These are phyloP conservation scores for Theobroma cacao DNA, from an alignment of 345 rosid species.

Conservation along the genomic window DNA sequence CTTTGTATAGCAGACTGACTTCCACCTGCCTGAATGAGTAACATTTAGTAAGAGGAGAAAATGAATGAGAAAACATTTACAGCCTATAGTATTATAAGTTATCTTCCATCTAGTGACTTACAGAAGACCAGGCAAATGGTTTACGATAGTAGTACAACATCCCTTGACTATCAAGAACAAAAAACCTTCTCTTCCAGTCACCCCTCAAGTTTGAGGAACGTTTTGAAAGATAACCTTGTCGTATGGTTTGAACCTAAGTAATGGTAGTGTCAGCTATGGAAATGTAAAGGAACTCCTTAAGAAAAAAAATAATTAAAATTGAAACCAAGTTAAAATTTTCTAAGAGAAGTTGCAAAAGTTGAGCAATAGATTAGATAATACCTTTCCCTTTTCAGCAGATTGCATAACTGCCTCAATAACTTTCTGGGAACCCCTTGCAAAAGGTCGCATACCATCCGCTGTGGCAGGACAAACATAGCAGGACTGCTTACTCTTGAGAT, in stretches of 20 bases:
- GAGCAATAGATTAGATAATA: constrained; percentile 18
- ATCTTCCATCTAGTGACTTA: constrained; percentile 34
- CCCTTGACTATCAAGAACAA: constrained; percentile 82
- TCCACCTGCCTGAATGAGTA: constrained; percentile 48
- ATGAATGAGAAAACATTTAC: constrained; percentile 7
- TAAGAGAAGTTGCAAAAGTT: neutral
- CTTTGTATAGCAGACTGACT: constrained; percentile 51
- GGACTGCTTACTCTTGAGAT: constrained; percentile 44
- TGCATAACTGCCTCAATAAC: constrained; percentile 79
- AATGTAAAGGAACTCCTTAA: neutral
- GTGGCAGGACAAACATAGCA: constrained; percentile 34
- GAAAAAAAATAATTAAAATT: neutral
- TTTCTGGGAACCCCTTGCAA: constrained; percentile 56
- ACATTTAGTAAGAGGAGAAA: constrained; percentile 19
- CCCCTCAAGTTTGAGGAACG: constrained; percentile 85
- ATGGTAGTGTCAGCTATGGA: neutral
- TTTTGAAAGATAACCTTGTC: constrained; percentile 79
- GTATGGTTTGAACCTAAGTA: constrained; percentile 69
- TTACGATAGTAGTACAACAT: constrained; percentile 84
- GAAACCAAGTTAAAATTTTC: neutral
- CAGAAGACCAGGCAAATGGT: constrained; percentile 57
- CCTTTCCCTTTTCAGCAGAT: constrained; percentile 73
- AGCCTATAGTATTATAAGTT: constrained; percentile 4
- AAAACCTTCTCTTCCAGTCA: constrained; percentile 82
- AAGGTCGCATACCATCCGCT: constrained; percentile 39